A percentile compares a stretch with the other conserved stretches of the same genome.
Conservation (phyloP, 805 yeast genomes). For the Candida odintsovae region DNA sequence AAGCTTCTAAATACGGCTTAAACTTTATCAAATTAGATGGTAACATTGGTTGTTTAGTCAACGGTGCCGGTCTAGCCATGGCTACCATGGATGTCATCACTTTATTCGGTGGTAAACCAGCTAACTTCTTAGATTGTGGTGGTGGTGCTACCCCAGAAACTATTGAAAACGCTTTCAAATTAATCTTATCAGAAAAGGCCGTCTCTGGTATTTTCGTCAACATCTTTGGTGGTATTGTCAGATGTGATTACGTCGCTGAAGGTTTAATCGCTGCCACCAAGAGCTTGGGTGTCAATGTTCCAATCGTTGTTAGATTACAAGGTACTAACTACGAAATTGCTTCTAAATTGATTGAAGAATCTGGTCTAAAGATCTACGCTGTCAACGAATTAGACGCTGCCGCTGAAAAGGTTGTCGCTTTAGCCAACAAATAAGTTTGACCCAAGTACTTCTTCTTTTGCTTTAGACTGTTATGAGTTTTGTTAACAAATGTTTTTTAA, state of each 20-base stretch:
- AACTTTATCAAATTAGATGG: slow-evolving; percentile 98
- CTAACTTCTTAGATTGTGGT: slow-evolving; percentile 99
- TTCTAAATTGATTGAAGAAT: slow-evolving; percentile 73
- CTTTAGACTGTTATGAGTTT: neutral
- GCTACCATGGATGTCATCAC: slow-evolving; percentile 99
- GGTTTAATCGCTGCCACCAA: slow-evolving; percentile 95
- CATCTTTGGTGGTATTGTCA: slow-evolving; percentile 98
- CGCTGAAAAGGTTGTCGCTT: slow-evolving; percentile 88
- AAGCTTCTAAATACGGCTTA: slow-evolving; percentile 83
- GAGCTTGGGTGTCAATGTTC: slow-evolving; percentile 83
- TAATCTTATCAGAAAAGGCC: slow-evolving; percentile 81
- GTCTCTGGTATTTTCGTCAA: slow-evolving; percentile 96
- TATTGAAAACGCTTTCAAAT: slow-evolving; percentile 92
- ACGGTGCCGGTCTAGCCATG: slow-evolving; percentile 99
- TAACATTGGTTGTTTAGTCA: slow-evolving; percentile 96
- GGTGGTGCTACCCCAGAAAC: slow-evolving; percentile 99
- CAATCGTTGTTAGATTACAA: slow-evolving; percentile 96
- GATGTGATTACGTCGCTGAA: slow-evolving; percentile 98
- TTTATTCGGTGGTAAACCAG: slow-evolving; percentile 97
- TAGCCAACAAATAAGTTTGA: slow-evolving; percentile 35
- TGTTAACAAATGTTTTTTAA: neutral
- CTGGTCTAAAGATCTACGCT: slow-evolving; percentile 90
- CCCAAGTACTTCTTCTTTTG: neutral
- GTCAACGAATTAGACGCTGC: slow-evolving; percentile 94
- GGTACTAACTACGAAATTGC: slow-evolving; percentile 95